Percentiles rank a stretch among this genome's conserved stretches.
Conservation (phyloP, 2,329 filamentous ascomycete species). For the Fusarium albosuccineum region DNA sequence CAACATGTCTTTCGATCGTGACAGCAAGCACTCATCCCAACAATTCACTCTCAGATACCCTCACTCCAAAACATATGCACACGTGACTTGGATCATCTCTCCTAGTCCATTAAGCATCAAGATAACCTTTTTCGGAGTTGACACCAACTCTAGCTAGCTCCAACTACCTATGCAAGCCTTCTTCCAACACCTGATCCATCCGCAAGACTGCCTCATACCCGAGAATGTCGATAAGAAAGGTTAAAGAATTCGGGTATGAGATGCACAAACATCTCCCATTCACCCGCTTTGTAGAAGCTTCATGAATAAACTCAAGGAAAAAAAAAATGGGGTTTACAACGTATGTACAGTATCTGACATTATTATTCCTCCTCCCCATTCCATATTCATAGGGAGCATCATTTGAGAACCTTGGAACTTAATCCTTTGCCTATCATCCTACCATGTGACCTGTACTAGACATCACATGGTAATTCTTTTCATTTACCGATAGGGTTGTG, state of each 20-base stretch:
- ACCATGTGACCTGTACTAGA: constrained; percentile 3
- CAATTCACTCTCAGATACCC: background rate
- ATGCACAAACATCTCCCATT: constrained; percentile 18
- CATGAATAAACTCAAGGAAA: constrained; percentile 40
- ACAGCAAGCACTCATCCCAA: background rate
- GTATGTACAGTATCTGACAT: constrained; percentile 50
- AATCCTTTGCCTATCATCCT: constrained; percentile 19
- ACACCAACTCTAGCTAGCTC: constrained; percentile 1
- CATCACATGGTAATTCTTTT: background rate
- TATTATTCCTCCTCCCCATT: constrained; percentile 41
- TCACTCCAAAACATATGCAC: too few species aligned
- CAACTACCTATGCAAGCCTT: background rate
- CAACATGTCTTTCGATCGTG: background rate
- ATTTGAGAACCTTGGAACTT: constrained; percentile 26
- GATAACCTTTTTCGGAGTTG: constrained; percentile 1
- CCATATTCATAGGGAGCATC: constrained; percentile 27
- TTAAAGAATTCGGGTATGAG: constrained; percentile 23
- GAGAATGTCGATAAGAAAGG: constrained; percentile 17
- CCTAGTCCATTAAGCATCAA: constrained; percentile 28
- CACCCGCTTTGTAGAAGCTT: constrained; percentile 32
- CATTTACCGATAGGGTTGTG: constrained; percentile 53
- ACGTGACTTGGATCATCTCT: constrained; percentile 4
- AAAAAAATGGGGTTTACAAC: constrained; percentile 39
- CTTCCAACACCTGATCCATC: constrained; percentile 26
- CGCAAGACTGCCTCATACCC: constrained; percentile 18